Percentiles rank a stretch among this genome's conserved stretches.
Evolutionary conservation across 1,284 basidiomycete species (phyloP).

Genomic region (Trichosporon coremiiforme): DNA sequence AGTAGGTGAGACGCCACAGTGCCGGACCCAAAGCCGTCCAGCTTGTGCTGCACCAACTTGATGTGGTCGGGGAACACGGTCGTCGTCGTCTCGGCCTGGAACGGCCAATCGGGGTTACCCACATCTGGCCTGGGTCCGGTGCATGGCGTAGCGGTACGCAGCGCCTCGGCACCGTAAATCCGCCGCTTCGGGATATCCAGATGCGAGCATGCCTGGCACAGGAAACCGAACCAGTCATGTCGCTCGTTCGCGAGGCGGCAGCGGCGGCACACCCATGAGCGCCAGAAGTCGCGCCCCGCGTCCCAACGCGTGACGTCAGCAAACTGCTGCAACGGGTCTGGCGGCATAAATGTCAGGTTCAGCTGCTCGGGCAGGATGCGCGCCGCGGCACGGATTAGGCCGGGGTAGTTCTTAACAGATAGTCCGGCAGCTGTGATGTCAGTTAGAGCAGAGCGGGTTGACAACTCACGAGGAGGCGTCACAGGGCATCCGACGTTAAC

Average conservation of each 20-base stretch:
- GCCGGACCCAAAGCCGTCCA: constrained; percentile 32
- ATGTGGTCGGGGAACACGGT: constrained; percentile 43
- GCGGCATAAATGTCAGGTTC: constrained; percentile 34
- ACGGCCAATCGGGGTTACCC: constrained; percentile 35
- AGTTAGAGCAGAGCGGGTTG: background rate
- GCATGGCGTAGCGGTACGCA: constrained; percentile 37
- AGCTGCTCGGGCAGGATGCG: constrained; percentile 38
- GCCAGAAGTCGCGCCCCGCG: constrained; percentile 44
- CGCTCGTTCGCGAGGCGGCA: constrained; percentile 49
- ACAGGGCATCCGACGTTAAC: constrained; percentile 10
- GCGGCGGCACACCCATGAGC: constrained; percentile 45
- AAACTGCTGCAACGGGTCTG: constrained; percentile 25
- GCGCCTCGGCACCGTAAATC: constrained; percentile 34
- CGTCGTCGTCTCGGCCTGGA: constrained; percentile 28
- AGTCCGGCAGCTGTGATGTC: background rate
- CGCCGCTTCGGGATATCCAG: constrained; percentile 28
- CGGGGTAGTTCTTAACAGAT: constrained; percentile 5
- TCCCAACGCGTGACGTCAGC: constrained; percentile 28
- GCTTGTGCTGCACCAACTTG: constrained; percentile 42
- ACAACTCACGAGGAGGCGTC: background rate
- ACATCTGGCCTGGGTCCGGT: constrained; percentile 43
- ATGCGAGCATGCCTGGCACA: constrained; percentile 44
- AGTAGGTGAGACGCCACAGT: constrained; percentile 42
- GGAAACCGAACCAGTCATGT: constrained; percentile 45
- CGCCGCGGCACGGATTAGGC: constrained; percentile 14